phyloP scores from a whole-genome alignment of 345 rosid genomes.

The Crucihimalaya himalaica region DNA sequence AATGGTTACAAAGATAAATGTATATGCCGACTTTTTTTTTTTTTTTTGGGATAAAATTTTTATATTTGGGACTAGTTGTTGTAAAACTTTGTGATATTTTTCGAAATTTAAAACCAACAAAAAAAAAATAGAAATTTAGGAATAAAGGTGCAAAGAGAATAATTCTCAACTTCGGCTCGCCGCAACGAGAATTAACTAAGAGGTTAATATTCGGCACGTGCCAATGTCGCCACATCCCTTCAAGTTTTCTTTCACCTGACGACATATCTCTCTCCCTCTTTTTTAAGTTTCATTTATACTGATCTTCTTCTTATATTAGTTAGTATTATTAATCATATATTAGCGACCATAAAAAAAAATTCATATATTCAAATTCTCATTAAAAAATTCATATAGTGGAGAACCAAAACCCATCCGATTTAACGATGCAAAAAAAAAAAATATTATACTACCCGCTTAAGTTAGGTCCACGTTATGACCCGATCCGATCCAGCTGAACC shows the following conservation, averaged over 20 bases:
- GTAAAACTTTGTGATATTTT: no score
- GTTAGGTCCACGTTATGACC: background rate
- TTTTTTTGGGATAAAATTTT: background rate
- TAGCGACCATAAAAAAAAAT: no score
- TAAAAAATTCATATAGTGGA: no score
- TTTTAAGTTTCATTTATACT: background rate
- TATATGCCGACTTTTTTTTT: background rate
- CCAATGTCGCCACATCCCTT: background rate
- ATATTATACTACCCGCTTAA: background rate
- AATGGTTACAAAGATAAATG: background rate
- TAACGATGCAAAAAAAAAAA: background rate
- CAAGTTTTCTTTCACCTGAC: background rate
- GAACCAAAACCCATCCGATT: background rate
- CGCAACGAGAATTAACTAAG: background rate
- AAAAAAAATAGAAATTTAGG: conserved; percentile 2
- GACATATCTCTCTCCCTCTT: background rate
- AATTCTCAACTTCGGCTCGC: conserved; percentile 20
- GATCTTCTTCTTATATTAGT: no score
- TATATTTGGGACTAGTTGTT: background rate
- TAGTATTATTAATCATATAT: no score
- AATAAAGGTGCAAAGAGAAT: conserved; percentile 18
- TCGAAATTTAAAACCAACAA: no score
- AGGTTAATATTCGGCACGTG: background rate
- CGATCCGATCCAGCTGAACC: background rate
- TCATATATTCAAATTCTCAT: no score